A percentile compares a stretch with the other conserved stretches of the same genome.
Conservation (phyloP, 257 asterid genomes). For the Solanum chiquidenum region DNA sequence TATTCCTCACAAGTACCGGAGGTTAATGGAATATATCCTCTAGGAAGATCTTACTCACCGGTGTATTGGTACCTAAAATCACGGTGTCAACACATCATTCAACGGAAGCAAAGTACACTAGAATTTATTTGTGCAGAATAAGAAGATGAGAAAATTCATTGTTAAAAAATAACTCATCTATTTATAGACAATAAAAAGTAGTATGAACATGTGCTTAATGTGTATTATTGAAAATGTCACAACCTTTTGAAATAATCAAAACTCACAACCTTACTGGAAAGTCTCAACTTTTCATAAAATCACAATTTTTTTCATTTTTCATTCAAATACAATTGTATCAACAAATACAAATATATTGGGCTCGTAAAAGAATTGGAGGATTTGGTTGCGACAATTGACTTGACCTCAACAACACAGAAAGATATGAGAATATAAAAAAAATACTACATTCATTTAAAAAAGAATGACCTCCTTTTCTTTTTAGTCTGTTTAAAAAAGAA, state of each 20-base stretch:
- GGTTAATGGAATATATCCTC: too few species aligned
- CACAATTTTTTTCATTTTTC: not conserved
- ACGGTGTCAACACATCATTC: too few species aligned
- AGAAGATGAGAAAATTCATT: not conserved
- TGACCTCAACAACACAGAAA: not conserved
- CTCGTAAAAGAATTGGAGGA: not conserved
- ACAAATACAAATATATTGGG: not conserved
- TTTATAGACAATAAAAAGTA: not conserved
- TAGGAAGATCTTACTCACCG: too few species aligned
- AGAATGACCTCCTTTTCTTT: too few species aligned
- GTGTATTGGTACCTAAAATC: too few species aligned
- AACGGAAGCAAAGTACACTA: not conserved
- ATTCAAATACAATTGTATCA: not conserved
- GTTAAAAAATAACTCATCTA: not conserved
- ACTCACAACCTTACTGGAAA: not conserved
- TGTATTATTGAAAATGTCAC: not conserved
- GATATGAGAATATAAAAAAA: not conserved
- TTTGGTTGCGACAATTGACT: not conserved
- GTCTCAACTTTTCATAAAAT: not conserved
- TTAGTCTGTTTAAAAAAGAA: too few species aligned
- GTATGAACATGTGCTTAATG: not conserved
- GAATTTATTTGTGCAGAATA: not conserved
- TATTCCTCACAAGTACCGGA: too few species aligned
- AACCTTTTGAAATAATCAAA: too few species aligned
- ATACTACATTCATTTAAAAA: too few species aligned